Base-by-base conservation (phyloP, 2,329 filamentous ascomycete genomes). In the Penicillium decumbens region DNA sequence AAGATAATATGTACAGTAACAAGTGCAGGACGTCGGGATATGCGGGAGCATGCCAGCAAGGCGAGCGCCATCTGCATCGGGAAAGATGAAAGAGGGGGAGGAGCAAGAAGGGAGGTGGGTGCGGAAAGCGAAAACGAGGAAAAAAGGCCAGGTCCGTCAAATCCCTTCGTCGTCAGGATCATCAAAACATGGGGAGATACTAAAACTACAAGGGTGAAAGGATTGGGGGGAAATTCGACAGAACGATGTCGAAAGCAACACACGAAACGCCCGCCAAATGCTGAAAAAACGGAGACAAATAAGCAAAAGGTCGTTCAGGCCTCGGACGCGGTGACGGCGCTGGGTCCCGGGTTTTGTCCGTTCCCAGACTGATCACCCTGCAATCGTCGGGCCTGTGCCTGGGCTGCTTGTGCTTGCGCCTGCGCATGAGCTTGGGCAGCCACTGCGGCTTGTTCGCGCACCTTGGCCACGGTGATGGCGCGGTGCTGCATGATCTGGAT, bases 401-500 rank as follows among this genome's bases (percentile, higher is more conserved):
- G 69, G 25, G 63, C 64, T 63, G 68, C 67, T 45, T 66, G 64
- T 29, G 64, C 68, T 57, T 72, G 70, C 50, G 67, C 69, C 56
- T 72, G 70, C 49, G 68, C 70, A 57, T 71, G 69, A 43, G 70
- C 65, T 61, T 71, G 70, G 47, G 72, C 72, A 55, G 73, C 72
- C 45, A 65, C 67, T 33, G 65, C 67, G 50, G 68, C 70, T 57
- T 67, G 69, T 51, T 72, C 71, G 47, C 71, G 70, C 55, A 68
- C 70, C 56, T 72, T 70, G 32, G 67, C 69, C 47, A 68, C 68
- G 51, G 77, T 78, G 66, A 72, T 78, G 64, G 68, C 74, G 41
- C 80, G 76, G 62, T 81, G 80, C 47, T 76, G 73, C 70, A 81
- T 81, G 62, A 80, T 77, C 50, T 78, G 67, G 47, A 77, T 76